Evolutionary conservation across 305 asterid species (phyloP).

Genomic region (Fraxinus baroniana): DNA sequence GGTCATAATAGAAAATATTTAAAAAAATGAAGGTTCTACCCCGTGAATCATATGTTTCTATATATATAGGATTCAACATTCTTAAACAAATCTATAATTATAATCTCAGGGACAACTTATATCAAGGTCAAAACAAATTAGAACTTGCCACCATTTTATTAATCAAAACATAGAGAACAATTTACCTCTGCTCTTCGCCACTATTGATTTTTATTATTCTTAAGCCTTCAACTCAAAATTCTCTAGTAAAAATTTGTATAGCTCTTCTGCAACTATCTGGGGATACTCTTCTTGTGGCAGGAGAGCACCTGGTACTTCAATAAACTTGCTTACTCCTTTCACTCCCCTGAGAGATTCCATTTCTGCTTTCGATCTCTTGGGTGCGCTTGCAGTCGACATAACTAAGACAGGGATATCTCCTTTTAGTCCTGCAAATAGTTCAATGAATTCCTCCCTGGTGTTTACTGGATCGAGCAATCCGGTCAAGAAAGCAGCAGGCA

Average conservation of each 20-base stretch:
- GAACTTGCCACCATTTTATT: neutral
- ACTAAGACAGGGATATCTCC: conserved; percentile 64
- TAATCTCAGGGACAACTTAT: neutral
- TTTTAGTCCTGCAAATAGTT: conserved; percentile 64
- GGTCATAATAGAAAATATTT: neutral
- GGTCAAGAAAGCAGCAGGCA: conserved; percentile 90
- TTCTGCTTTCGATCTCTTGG: conserved; percentile 93
- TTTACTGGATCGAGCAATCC: conserved; percentile 88
- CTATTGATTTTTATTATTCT: neutral
- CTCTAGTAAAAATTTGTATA: conserved; percentile 62
- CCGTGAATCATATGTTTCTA: neutral
- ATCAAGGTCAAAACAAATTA: neutral
- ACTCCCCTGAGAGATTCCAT: conserved; percentile 87
- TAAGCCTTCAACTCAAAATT: conserved; percentile 37
- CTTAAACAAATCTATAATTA: neutral
- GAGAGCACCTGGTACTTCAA: conserved; percentile 83
- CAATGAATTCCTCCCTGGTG: conserved; percentile 72
- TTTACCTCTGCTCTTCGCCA: neutral
- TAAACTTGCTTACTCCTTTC: conserved; percentile 66
- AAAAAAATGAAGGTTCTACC: neutral
- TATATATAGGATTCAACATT: conserved; percentile 17
- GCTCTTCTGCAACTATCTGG: conserved; percentile 68
- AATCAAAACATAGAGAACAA: neutral
- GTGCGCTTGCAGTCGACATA: conserved; percentile 59
- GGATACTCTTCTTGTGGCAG: conserved; percentile 97